Conservation (phyloP, 495 filamentous ascomycete genomes). For the Ascodesmis nigricans region DNA sequence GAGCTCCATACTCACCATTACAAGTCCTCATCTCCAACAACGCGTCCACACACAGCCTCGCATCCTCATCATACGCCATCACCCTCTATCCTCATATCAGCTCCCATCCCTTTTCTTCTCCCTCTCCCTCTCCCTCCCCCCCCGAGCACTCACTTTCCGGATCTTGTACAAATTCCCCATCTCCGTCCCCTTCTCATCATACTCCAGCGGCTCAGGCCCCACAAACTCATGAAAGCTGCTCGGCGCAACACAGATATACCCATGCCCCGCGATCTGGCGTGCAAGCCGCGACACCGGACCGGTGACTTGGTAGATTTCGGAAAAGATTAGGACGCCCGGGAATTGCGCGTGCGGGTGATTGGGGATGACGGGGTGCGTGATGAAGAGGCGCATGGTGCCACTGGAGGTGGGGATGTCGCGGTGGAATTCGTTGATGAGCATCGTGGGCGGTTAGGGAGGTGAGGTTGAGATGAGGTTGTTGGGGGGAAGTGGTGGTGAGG, state of each 20-base stretch:
- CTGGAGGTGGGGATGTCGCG: conserved; percentile 46
- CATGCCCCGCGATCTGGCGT: conserved; percentile 77
- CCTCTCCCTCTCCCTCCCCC: too few species aligned
- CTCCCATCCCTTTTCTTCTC: too few species aligned
- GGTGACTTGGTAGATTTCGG: conserved; percentile 94
- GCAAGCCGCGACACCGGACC: conserved; percentile 81
- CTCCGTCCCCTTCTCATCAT: conserved; percentile 76
- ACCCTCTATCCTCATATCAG: conserved; percentile 38
- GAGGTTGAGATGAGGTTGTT: too few species aligned
- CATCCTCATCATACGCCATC: conserved; percentile 75
- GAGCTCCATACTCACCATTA: conserved; percentile 24
- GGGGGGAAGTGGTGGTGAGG: too few species aligned
- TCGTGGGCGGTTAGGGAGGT: conserved; percentile 27
- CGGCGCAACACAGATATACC: conserved; percentile 80
- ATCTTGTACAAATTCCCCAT: conserved; percentile 72
- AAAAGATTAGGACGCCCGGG: conserved; percentile 77
- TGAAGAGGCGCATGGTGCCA: conserved; percentile 41
- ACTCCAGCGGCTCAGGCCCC: conserved; percentile 59
- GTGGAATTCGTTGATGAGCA: conserved; percentile 46
- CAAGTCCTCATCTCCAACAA: conserved; percentile 58
- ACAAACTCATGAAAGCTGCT: conserved; percentile 88
- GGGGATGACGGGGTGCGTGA: conserved; percentile 70
- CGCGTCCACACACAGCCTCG: conserved; percentile 45
- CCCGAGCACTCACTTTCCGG: conserved; percentile 52
- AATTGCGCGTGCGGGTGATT: conserved; percentile 71